A percentile compares a stretch with the other conserved stretches of the same genome.
phyloP scores from a whole-genome alignment of 257 asterid genomes.

The Jacaranda mimosifolia region DNA sequence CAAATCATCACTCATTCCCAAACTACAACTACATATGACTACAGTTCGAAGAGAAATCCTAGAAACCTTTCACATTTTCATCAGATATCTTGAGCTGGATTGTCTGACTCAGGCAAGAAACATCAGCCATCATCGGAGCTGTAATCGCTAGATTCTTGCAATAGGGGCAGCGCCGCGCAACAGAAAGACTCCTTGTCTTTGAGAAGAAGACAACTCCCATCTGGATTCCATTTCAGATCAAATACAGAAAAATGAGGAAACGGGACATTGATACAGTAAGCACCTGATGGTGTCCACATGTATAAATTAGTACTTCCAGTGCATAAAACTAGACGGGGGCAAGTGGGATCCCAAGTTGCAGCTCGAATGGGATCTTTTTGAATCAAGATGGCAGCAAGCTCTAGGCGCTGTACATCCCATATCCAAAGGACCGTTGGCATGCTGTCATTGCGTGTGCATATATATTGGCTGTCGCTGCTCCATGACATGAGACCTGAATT shows the following conservation, averaged over 20 bases:
- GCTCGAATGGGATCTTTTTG: slow-evolving; percentile 94
- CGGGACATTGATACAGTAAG: slow-evolving; percentile 86
- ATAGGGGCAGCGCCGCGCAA: slow-evolving; percentile 84
- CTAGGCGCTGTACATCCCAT: slow-evolving; percentile 90
- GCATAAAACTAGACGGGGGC: slow-evolving; percentile 81
- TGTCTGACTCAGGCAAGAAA: neutral
- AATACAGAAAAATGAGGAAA: slow-evolving; percentile 67
- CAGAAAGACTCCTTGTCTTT: slow-evolving; percentile 91
- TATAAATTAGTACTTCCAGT: slow-evolving; percentile 81
- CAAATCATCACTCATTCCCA: slow-evolving; percentile 7
- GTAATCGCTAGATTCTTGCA: slow-evolving; percentile 87
- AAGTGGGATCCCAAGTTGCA: slow-evolving; percentile 94
- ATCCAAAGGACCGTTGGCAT: slow-evolving; percentile 97
- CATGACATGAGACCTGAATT: slow-evolving; percentile 87
- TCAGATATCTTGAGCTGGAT: slow-evolving; percentile 18
- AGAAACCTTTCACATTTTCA: slow-evolving; percentile 10
- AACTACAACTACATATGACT: slow-evolving; percentile 12
- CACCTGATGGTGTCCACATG: slow-evolving; percentile 99
- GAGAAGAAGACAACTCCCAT: slow-evolving; percentile 89
- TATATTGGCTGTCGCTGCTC: slow-evolving; percentile 87
- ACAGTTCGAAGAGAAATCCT: neutral
- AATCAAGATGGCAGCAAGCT: slow-evolving; percentile 88
- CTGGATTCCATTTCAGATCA: slow-evolving; percentile 87
- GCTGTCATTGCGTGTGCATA: slow-evolving; percentile 95
- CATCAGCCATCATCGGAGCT: slow-evolving; percentile 80